Evolutionary conservation across 768 basidiomycete genomes (phyloP), one percentile per base, ranked within the genome.

Genomic region (Termitomyces sp.): DNA sequence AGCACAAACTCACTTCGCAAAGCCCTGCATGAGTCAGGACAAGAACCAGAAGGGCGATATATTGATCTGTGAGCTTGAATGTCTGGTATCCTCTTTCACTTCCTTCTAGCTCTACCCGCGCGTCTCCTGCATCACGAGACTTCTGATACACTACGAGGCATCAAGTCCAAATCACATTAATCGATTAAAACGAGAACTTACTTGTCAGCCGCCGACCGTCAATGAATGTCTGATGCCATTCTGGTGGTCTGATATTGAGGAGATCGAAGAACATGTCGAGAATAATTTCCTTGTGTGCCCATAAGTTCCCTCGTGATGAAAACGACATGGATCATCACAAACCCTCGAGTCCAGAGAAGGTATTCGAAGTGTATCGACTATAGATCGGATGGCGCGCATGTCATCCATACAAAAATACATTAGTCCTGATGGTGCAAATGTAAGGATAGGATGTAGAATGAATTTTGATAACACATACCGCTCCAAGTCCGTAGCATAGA

Each of bases 211-310:
- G 80, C 47, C 91, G 84, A 11, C 94, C 95, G 55, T 89, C 89
- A 35, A 97, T 88, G 65, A 96, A 98, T 0, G 92, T 89, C 64
- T 92, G 83, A 68, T 92, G 92, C 94, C 95, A 98, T 44, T 89
- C 89, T 1, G 94, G 91, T 0, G 90, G 82, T 69, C 92, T 92
- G 71, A 98, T 95, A 55, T 94, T 92, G 19, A 99, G 75, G 17
- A 95, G 78, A 59, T 92, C 90, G 65, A 98, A 98, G 65, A 98
- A 90, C 83, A 97, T 89, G 63, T 98, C 93, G 52, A 98, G 76
- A 35, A 98, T 78, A 31, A 94, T 84, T 76, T 98, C 96, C 95
- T 97, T 63, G 17, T 66, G 29, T 43, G 11, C 5, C 14, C 6
- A 16, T 43, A 12, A 32, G 53, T 35, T 35, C 31, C 12, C 14